Conservation (phyloP, 2,329 filamentous ascomycete genomes). For the Colletotrichum gigasporum region DNA sequence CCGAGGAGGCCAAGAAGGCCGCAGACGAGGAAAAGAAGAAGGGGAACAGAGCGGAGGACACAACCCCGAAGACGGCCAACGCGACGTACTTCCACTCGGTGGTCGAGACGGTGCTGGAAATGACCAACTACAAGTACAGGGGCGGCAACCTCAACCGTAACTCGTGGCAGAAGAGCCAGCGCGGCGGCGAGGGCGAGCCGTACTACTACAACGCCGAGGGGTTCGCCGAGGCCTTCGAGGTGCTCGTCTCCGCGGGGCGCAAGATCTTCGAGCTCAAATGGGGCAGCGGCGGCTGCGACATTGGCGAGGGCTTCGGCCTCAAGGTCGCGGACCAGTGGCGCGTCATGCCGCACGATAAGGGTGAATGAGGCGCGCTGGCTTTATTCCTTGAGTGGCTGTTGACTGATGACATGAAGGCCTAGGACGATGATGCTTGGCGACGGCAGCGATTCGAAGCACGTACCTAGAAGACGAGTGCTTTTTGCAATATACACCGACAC, state of each 20-base stretch:
- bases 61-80: constrained; percentile 33
- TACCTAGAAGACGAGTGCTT: no score
- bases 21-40: background rate
- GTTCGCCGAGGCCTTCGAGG: constrained; percentile 52
- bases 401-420: no score
- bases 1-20: background rate
- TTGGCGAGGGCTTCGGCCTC: constrained; percentile 46
- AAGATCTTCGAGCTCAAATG: constrained; percentile 54
- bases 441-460: no score
- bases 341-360: constrained; percentile 48
- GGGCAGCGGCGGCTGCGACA: constrained; percentile 55
- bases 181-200: constrained; percentile 61
- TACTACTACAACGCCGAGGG: constrained; percentile 60
- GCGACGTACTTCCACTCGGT: constrained; percentile 32
- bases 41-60: background rate
- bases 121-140: constrained; percentile 54
- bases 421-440: no score
- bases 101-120: constrained; percentile 38
- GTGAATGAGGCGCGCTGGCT: background rate
- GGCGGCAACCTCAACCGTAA: constrained; percentile 52
- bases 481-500: no score
- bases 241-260: constrained; percentile 56
- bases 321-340: constrained; percentile 55
- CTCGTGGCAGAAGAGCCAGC: constrained; percentile 62
- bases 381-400: no score